Conservation (phyloP, 2,329 filamentous ascomycete genomes). For the Mariannaea sp. region DNA sequence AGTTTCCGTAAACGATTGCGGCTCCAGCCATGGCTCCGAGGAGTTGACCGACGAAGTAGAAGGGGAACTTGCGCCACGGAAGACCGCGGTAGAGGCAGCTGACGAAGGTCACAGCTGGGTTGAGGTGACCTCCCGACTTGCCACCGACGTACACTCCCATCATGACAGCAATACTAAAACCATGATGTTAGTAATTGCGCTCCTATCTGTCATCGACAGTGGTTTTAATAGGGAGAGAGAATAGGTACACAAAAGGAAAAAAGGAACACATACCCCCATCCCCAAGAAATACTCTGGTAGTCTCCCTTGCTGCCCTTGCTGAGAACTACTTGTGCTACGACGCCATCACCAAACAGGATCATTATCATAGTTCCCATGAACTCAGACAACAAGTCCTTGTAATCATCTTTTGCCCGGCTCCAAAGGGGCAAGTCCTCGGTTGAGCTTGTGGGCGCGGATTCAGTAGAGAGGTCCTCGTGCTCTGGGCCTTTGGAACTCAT, state of each 20-base stretch:
- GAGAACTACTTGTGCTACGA: constrained; percentile 70
- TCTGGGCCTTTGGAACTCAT: constrained; percentile 35
- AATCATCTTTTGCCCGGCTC: constrained; percentile 55
- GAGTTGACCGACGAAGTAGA: constrained; percentile 69
- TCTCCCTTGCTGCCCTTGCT: constrained; percentile 54
- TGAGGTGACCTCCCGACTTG: constrained; percentile 70
- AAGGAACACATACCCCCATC: constrained; percentile 50
- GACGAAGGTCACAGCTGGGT: constrained; percentile 71
- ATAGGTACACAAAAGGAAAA: too few relatives aligned
- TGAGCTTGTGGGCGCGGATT: constrained; percentile 20
- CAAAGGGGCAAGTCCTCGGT: constrained; percentile 48
- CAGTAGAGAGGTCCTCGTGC: constrained; percentile 29
- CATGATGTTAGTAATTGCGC: not conserved
- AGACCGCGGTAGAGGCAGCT: constrained; percentile 71
- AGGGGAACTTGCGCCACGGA: constrained; percentile 70
- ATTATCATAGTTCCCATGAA: constrained; percentile 72
- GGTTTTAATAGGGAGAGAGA: too few relatives aligned
- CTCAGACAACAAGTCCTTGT: constrained; percentile 66
- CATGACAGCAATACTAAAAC: constrained; percentile 67
- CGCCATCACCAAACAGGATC: constrained; percentile 71
- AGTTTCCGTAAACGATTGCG: constrained; percentile 65
- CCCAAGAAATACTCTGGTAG: constrained; percentile 56
- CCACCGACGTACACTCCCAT: constrained; percentile 69
- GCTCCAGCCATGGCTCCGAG: constrained; percentile 69
- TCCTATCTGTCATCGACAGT: too few relatives aligned